Evolutionary conservation across 306 rosid genomes (phyloP), one percentile per base, ranked within the genome.

Genomic region (Coriaria nepalensis): DNA sequence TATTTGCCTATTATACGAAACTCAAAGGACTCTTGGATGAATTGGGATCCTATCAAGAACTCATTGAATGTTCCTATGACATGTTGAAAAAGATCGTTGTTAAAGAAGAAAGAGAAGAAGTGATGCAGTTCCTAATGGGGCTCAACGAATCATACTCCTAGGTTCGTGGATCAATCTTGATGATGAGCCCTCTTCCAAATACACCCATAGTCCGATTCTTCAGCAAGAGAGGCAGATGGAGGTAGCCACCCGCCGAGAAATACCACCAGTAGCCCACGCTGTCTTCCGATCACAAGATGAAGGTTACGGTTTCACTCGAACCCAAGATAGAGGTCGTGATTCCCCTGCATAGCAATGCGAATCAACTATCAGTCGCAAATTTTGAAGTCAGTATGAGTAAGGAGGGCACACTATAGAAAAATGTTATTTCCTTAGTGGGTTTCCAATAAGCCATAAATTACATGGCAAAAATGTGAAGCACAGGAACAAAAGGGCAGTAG

Each of bases 11-110:
- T n/a, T n/a, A n/a, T n/a, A n/a, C n/a, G n/a, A n/a, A n/a, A n/a
- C n/a, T n/a, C n/a, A n/a, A n/a, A n/a, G n/a, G n/a, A n/a, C 50
- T 49, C n/a, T 49, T 13, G 53, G 53, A 49, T 8, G 53, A 49
- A 6, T 13, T 49, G 5, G 50, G 6, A 10, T 15, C 50, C 6
- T 8, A 46, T 46, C 50, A 46, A 11, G 50, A 15, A 6, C 39
- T 37, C 9, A 33, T 49, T 13, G 6, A 10, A 7, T 49, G 53
- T n/a, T 4, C 6, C 20, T 49, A 37, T 49, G 37, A 33, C 5
- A 37, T 6, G 2, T 4, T 12, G 5, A 10, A 49, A 11, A 49
- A 9, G 4, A 5, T 49, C 13, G 38, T 6, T 11, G 8, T 11
- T 14, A 7, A 1, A n/a, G 45, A 42, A 42, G 40, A 37, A 37